phyloP scores from a whole-genome alignment of 108 stramenopile genomes.

The Nitzschia putrida region DNA sequence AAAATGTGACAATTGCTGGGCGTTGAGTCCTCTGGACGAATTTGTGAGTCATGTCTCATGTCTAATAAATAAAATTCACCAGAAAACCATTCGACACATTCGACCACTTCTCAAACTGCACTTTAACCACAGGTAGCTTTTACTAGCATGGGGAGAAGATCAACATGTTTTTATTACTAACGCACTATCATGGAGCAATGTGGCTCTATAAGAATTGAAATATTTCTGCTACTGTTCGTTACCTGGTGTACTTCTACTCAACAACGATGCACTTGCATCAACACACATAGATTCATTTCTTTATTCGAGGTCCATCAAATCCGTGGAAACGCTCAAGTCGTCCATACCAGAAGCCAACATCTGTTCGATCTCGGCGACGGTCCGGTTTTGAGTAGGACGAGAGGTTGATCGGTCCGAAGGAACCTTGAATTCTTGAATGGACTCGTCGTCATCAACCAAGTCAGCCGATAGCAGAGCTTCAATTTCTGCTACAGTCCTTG shows the following conservation, averaged over 20 bases:
- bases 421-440: not conserved
- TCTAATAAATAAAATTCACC: no score
- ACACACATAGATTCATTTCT: no score
- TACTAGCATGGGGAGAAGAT: not conserved
- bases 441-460: conserved; percentile 3
- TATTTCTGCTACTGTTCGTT: no score
- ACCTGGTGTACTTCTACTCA: no score
- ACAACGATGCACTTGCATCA: no score
- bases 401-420: not conserved
- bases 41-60: no score
- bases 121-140: no score
- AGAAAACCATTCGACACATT: no score
- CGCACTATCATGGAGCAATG: not conserved
- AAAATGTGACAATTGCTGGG: no score
- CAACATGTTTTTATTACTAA: no score
- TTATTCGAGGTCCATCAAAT: not conserved
- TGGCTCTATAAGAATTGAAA: not conserved
- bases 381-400: conserved; percentile 14
- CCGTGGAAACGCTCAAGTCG: not conserved
- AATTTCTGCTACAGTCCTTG: conserved; percentile 35
- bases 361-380: conserved; percentile 38
- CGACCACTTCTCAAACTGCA: no score
- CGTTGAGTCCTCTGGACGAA: no score
- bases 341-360: conserved; percentile 23
- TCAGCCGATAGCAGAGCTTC: conserved; percentile 35